Conservation (phyloP, 2,329 filamentous ascomycete genomes). For the Eutypella sp. region DNA sequence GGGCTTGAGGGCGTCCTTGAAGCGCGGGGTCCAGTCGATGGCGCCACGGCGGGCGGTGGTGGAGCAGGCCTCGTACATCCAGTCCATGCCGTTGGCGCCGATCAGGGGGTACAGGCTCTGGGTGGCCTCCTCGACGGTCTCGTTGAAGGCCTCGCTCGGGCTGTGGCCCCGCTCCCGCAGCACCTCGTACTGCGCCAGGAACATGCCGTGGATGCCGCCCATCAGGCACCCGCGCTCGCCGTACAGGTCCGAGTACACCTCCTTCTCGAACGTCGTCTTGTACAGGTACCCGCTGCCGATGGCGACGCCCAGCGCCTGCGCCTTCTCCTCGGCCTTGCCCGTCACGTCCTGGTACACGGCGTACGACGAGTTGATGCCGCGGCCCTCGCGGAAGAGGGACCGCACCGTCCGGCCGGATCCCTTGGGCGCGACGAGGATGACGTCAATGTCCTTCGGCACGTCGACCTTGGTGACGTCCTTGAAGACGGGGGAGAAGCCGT, state of each 20-base stretch:
- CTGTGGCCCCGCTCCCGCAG: slow-evolving; percentile 97
- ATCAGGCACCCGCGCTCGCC: slow-evolving; percentile 99
- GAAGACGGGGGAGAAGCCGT: slow-evolving; percentile 99
- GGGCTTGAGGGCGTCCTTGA: slow-evolving; percentile 98
- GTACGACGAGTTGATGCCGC: slow-evolving; percentile 99
- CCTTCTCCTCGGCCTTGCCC: slow-evolving; percentile 97
- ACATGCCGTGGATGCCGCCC: slow-evolving; percentile 99
- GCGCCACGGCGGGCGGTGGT: slow-evolving; percentile 97
- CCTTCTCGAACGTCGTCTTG: slow-evolving; percentile 99
- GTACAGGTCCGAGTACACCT: slow-evolving; percentile 99
- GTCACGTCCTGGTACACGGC: slow-evolving; percentile 98
- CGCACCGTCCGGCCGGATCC: slow-evolving; percentile 98
- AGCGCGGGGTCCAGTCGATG: slow-evolving; percentile 95
- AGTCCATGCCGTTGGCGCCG: slow-evolving; percentile 97
- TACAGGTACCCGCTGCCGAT: slow-evolving; percentile 98
- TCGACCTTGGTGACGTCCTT: slow-evolving; percentile 99
- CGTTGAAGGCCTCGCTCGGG: slow-evolving; percentile 99
- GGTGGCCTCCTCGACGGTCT: slow-evolving; percentile 99
- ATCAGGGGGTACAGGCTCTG: slow-evolving; percentile 98
- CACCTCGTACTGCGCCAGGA: slow-evolving; percentile 99
- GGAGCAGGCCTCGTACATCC: slow-evolving; percentile 99
- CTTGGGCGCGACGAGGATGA: slow-evolving; percentile 99
- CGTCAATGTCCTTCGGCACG: slow-evolving; percentile 90
- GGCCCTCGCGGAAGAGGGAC: slow-evolving; percentile 97
- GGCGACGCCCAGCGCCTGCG: slow-evolving; percentile 91